Evolutionary conservation across 306 rosid genomes (phyloP), one percentile per base, ranked within the genome.

Genomic region (Albizia julibrissin): DNA sequence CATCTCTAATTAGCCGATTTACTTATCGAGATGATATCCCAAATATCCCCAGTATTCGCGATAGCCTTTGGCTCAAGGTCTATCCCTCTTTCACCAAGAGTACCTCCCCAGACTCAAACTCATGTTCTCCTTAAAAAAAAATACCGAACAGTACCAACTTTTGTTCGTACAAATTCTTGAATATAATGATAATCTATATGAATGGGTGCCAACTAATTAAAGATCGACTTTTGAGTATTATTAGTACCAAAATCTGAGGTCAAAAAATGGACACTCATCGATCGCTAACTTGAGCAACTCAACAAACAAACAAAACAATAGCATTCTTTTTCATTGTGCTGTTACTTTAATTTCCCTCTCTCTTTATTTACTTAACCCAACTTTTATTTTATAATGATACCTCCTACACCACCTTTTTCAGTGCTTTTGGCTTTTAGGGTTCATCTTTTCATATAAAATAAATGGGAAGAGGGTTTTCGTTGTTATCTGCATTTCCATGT

Each of bases 181-280:
- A 49, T 37, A 62, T 62, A 77, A 46, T 77, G 4, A 59, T 69
- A 14, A 69, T 31, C 8, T 50, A 9, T 22, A 40, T 59, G 27
- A 40, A 75, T 37, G 31, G 44, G 22, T 9, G 54, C 29, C 77
- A 76, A 76, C 74, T 77, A 43, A 43, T 37, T 37, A 34, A 46
- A 58, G 34, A 34, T 27, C 22, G 22, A 8, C 10, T 56, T 43
- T 50, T 58, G 7, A 42, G 56, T 21, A 54, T 59, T 22, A 59
- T 59, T 22, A 59, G 27, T 6, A 69, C 54, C 56, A 58, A 46
- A 79, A 18, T 58, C n/a, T 11, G 44, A 52, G 40, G 31, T 68
- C 1, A 65, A n/a, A 10, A n/a, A 10, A 43, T 43, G 13, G 46
- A 14, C 47, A 43, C 47, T 2, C 47, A 43, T 43, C 47, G 8